These are phyloP conservation scores for Corinectria fuckeliana DNA, from an alignment of 2,329 filamentous ascomycete genomes.

Conservation along the genomic window DNA sequence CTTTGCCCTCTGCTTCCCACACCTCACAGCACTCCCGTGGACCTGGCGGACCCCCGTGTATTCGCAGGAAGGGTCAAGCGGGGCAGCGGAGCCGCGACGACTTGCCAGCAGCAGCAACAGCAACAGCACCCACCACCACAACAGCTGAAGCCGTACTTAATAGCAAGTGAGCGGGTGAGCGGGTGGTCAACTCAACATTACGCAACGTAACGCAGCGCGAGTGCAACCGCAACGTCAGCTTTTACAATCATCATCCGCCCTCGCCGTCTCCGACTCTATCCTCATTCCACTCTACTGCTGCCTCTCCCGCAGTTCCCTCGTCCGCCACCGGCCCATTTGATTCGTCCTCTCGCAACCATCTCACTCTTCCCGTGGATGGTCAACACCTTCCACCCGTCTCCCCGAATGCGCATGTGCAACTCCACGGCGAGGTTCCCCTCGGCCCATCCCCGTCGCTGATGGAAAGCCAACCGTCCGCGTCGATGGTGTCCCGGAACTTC, in stretches of 20 bases:
- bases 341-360: conserved; percentile 6
- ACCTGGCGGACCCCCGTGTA: conserved; percentile 6
- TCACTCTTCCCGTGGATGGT: conserved; percentile 9
- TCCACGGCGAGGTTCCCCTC: conserved; percentile 26
- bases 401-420: conserved; percentile 29
- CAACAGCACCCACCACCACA: neutral
- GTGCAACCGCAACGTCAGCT: conserved; percentile 7
- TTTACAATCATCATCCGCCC: neutral
- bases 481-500: conserved; percentile 27
- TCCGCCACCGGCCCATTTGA: neutral
- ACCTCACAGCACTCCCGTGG: neutral
- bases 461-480: conserved; percentile 30
- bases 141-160: neutral
- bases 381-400: conserved; percentile 8
- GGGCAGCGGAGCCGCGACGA: neutral
- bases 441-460: conserved; percentile 34
- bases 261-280: neutral
- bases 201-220: conserved; percentile 14
- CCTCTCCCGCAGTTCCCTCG: neutral
- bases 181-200: conserved; percentile 4
- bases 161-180: neutral
- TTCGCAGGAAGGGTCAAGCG: neutral
- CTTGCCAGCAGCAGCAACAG: neutral
- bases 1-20: neutral
- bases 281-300: neutral